Conservation (phyloP, 345 rosid species). For the Pelargonium nanum region DNA sequence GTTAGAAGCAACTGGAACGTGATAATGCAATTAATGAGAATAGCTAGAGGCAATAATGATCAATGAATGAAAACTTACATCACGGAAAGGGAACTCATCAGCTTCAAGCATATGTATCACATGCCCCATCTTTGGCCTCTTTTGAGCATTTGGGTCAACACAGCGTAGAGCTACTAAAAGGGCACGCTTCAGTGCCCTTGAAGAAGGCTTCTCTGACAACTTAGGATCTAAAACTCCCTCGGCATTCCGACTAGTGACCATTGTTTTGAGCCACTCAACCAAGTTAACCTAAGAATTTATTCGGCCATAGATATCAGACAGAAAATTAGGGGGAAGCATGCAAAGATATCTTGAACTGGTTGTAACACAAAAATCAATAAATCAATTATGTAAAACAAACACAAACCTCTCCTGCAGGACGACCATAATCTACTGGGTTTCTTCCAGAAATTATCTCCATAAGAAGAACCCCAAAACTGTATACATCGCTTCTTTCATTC, state of each 20-base stretch:
- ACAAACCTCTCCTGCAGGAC: conserved; percentile 74
- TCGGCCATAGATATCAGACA: not conserved
- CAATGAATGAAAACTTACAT: conserved; percentile 30
- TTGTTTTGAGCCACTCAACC: conserved; percentile 87
- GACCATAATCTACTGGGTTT: conserved; percentile 88
- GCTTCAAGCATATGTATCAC: conserved; percentile 96
- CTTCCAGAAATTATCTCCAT: conserved; percentile 94
- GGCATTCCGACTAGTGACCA: conserved; percentile 72
- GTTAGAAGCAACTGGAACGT: not conserved
- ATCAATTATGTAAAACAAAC: not conserved
- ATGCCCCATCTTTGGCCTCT: conserved; percentile 95
- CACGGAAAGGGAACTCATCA: conserved; percentile 71
- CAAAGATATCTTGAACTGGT: conserved; percentile 1
- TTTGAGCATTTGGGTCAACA: conserved; percentile 90
- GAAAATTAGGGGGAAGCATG: not conserved
- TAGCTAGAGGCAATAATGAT: not conserved
- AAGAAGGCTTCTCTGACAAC: conserved; percentile 62
- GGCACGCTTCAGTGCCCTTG: conserved; percentile 77
- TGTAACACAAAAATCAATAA: conserved; percentile 1
- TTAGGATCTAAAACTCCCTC: conserved; percentile 85
- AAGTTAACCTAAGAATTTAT: conserved; percentile 56
- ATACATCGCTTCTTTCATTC: conserved; percentile 89
- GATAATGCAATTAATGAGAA: not conserved
- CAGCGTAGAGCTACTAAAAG: conserved; percentile 85
- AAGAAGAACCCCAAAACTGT: conserved; percentile 86